A percentile compares a stretch with the other conserved stretches of the same genome.
phyloP scores from a whole-genome alignment of 1,284 basidiomycete species.

The Cryptococcus hybrid region DNA sequence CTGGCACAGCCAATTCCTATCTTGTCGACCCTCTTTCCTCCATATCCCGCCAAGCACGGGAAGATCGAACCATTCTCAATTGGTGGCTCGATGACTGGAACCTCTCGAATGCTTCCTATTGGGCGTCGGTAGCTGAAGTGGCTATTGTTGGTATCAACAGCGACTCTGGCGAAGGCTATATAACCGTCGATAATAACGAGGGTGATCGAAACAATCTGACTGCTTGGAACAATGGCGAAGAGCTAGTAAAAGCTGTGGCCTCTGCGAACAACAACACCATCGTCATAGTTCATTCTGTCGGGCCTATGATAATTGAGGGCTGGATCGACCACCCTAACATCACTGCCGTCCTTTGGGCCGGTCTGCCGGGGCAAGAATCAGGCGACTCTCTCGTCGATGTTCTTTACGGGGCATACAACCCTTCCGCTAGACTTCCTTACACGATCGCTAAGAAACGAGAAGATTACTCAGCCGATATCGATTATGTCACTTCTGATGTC shows the following conservation, averaged over 20 bases:
- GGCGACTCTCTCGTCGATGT: conserved; percentile 71
- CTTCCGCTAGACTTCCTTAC: conserved; percentile 72
- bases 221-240: conserved; percentile 73
- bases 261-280: conserved; percentile 64
- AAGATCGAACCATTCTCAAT: conserved; percentile 57
- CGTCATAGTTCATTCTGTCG: conserved; percentile 75
- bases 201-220: conserved; percentile 74
- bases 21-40: conserved; percentile 63
- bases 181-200: conserved; percentile 54
- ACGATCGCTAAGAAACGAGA: conserved; percentile 67
- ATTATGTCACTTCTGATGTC: conserved; percentile 37
- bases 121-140: conserved; percentile 59
- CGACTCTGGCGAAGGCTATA: conserved; percentile 73
- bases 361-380: conserved; percentile 65
- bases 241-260: conserved; percentile 47
- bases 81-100: conserved; percentile 65
- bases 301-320: conserved; percentile 66
- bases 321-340: conserved; percentile 67
- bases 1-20: conserved; percentile 58
- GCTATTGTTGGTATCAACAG: conserved; percentile 66
- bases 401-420: conserved; percentile 60
- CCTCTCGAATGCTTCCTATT: conserved; percentile 54
- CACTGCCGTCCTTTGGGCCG: conserved; percentile 57
- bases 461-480: conserved; percentile 62
- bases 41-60: conserved; percentile 58